Evolutionary conservation across 371 early-diverging fungal species (phyloP).

Genomic region (Lichtheimia ramosa): DNA sequence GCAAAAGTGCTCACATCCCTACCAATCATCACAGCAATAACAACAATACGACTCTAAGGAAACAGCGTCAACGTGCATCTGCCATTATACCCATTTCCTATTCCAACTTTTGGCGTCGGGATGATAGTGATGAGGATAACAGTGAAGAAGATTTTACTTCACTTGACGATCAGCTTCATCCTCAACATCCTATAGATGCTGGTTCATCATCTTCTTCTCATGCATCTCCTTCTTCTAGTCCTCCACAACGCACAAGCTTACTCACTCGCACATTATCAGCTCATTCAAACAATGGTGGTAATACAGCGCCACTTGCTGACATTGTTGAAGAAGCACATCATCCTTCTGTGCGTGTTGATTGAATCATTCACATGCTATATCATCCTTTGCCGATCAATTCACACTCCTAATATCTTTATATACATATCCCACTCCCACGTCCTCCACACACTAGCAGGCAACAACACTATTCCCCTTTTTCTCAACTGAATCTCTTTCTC

Average conservation of each 20-base stretch:
- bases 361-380: neutral
- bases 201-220: conserved; percentile 11
- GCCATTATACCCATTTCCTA: conserved; percentile 26
- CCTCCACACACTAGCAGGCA: too few relatives aligned
- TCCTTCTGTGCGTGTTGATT: neutral
- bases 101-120: conserved; percentile 19
- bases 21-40: conserved; percentile 7
- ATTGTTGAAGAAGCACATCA: conserved; percentile 1
- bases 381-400: neutral
- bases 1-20: neutral
- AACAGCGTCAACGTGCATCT: conserved; percentile 3
- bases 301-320: neutral
- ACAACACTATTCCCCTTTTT: too few relatives aligned
- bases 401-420: too few relatives aligned
- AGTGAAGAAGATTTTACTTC: conserved; percentile 9
- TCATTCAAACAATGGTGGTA: neutral
- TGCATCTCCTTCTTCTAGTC: conserved; percentile 15
- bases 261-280: conserved; percentile 8
- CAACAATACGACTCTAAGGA: neutral
- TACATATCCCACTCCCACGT: too few relatives aligned
- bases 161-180: conserved; percentile 6
- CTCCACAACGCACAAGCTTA: conserved; percentile 3
- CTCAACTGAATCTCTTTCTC: too few relatives aligned
- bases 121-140: conserved; percentile 3
- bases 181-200: neutral